Evolutionary conservation across 1,284 basidiomycete species (phyloP).

Genomic region (Ustilago crameri): DNA sequence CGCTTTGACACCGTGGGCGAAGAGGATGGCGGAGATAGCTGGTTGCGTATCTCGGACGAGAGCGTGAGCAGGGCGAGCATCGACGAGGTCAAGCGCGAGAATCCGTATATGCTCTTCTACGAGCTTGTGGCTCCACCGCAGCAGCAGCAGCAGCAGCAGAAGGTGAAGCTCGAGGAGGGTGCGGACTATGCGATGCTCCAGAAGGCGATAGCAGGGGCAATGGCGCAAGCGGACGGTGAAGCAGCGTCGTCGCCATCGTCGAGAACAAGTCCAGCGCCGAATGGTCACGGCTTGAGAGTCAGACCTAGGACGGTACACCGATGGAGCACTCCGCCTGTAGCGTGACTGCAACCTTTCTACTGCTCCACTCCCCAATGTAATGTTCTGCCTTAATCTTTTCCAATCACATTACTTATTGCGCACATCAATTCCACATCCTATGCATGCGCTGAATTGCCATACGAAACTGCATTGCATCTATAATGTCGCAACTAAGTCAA

Average conservation of each 20-base stretch:
- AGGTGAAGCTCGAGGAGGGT: constrained; percentile 18
- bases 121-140: constrained; percentile 22
- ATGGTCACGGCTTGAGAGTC: constrained; percentile 12
- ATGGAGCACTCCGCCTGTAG: constrained; percentile 34
- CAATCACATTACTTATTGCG: no score
- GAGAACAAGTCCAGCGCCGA: constrained; percentile 16
- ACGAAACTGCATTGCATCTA: no score
- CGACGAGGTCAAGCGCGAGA: constrained; percentile 58
- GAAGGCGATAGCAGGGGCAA: constrained; percentile 23
- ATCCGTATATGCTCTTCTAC: constrained; percentile 66
- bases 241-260: neutral
- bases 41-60: constrained; percentile 65
- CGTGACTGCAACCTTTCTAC: neutral
- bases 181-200: constrained; percentile 31
- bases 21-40: constrained; percentile 18
- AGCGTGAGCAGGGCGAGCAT: constrained; percentile 46
- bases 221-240: constrained; percentile 1
- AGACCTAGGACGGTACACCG: constrained; percentile 37
- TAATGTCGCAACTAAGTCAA: no score
- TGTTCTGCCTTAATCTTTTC: no score
- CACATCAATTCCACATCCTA: neutral
- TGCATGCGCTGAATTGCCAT: no score
- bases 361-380: no score
- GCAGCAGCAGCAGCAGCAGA: constrained; percentile 4
- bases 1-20: constrained; percentile 2